Evolutionary conservation across 2,329 filamentous ascomycete species (phyloP), one percentile per base, ranked within the genome.

Genomic region (Fusarium sp.): DNA sequence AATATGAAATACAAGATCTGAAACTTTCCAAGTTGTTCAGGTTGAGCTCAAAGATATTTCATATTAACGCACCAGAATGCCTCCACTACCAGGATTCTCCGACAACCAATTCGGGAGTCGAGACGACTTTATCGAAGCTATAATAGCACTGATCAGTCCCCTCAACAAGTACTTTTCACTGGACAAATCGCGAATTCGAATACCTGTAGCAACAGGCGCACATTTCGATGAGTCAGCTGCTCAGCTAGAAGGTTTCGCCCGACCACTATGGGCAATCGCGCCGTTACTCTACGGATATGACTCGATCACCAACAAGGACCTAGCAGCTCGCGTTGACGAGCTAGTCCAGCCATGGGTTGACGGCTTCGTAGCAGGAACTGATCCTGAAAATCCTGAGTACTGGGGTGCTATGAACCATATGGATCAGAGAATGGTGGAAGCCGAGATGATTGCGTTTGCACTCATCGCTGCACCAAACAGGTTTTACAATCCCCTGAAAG

Each of bases 381-480:
- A 82, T 20, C 79, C 79, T 0, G 38, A 60, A 1, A 71, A 77
- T 18, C 38, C 65, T 0, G 80, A 81, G 26, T 86, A 84, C 63
- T 86, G 84, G 84, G 84, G 83, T 0, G 72, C 77, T 2, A 78
- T 86, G 3, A 74, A 77, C 0, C 71, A 83, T 6, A 77, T 77
- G 20, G 84, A 86, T 49, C 85, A 87, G 67, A 74, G 83, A 3
- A 87, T 86, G 84, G 85, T 86, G 0, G 85, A 87, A 65, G 80
- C 83, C 40, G 84, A 86, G 67, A 82, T 83, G 28, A 78, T 86
- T 5, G 80, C 83, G 0, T 85, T 82, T 68, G 83, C 83, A 0
- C 74, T 87, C 2, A 75, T 86, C 1, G 72, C 77, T 4, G 81
- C 82, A 0, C 83, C 84, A 2, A 69, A 77, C 2, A 61, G 40